Evolutionary conservation across 2,329 filamentous ascomycete genomes (phyloP), one percentile per base, ranked within the genome.

Genomic region (Talaromyces piceae): DNA sequence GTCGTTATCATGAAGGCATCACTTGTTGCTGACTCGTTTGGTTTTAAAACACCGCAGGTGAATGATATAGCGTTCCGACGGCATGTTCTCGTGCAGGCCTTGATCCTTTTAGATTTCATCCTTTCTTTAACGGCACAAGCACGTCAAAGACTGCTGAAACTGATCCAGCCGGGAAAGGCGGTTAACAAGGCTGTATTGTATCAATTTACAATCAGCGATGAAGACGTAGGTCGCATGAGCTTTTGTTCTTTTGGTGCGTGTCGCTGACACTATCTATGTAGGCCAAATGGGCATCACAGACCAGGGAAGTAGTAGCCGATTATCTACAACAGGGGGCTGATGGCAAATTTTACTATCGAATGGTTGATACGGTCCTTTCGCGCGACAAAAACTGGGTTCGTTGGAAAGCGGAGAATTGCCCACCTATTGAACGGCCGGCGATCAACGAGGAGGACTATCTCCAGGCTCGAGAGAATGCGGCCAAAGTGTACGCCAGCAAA

Each of bases 311-410:
- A 5, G 95, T 97, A 61, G 86, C 87, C 53, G 82, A 83, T 53
- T 95, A 96, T 68, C 79, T 98, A 51, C 86, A 87, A 63, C 79
- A 84, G 60, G 88, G 88, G 18, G 73, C 77, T 39, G 91, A 95
- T 62, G 93, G 93, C 26, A 87, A 88, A 57, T 95, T 95, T 69
- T 98, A 97, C 69, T 87, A 90, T 70, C 86, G 93, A 33, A 95
- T 97, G 82, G 90, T 98, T 27, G 91, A 97, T 67, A 97, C 91
- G 11, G 91, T 98, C 27, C 80, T 98, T 26, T 88, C 89, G 22
- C 81, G 93, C 56, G 93, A 99, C 69, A 97, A 96, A 74, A 96
- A 97, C 65, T 98, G 94, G 94, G 90, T 94, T 41, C 86, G 90
- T 56, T 99, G 93, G 93, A 99, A 99, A 72, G 85, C 91, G 54